phyloP scores from a whole-genome alignment of 2,329 filamentous ascomycete species.

The Paracorniculantispora psalliotae region DNA sequence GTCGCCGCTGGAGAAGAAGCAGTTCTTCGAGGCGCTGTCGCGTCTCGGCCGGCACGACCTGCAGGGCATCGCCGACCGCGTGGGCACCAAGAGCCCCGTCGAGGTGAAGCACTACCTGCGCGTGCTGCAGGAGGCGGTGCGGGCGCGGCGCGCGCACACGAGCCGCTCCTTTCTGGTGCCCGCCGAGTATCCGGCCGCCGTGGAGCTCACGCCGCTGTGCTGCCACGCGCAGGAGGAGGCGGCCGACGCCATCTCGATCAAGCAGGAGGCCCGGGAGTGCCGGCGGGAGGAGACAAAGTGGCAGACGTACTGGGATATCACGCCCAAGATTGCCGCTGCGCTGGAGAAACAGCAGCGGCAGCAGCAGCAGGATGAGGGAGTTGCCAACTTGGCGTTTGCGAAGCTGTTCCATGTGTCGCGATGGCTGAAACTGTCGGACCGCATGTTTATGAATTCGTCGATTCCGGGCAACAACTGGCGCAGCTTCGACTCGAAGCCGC shows the following conservation, averaged over 20 bases:
- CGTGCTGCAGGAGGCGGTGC: conserved; percentile 50
- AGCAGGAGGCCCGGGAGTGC: conserved; percentile 61
- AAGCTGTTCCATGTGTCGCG: conserved; percentile 52
- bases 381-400: conserved; percentile 40
- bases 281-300: conserved; percentile 55
- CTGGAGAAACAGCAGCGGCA: conserved; percentile 23
- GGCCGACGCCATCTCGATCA: conserved; percentile 59
- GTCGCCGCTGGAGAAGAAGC: conserved; percentile 64
- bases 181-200: conserved; percentile 63
- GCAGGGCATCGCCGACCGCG: conserved; percentile 53
- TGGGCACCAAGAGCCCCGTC: conserved; percentile 67
- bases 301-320: conserved; percentile 63
- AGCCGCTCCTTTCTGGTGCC: conserved; percentile 33
- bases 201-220: conserved; percentile 65
- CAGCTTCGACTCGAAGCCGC: conserved; percentile 53
- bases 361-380: conserved; percentile 17
- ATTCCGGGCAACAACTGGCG: conserved; percentile 64
- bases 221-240: conserved; percentile 61
- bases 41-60: conserved; percentile 61
- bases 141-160: conserved; percentile 34
- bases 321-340: conserved; percentile 29
- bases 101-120: conserved; percentile 69
- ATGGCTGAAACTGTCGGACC: conserved; percentile 61
- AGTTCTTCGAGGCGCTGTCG: conserved; percentile 62
- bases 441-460: conserved; percentile 70